Evolutionary conservation across 1,284 basidiomycete genomes (phyloP).

Genomic region (Peniophora sp.): DNA sequence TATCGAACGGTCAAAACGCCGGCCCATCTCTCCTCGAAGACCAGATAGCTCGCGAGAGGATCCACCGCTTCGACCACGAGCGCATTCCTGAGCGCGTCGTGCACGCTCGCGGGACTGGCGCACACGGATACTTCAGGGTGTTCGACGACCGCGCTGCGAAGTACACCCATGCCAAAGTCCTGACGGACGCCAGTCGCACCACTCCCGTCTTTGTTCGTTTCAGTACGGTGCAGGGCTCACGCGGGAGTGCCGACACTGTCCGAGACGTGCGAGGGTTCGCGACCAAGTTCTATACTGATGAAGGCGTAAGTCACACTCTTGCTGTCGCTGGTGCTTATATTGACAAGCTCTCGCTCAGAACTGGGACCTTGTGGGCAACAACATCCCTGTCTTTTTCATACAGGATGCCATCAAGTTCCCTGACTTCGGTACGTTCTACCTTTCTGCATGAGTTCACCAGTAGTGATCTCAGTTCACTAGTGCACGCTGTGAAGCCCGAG

Average conservation of each 20-base stretch:
- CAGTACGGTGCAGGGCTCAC: constrained; percentile 72
- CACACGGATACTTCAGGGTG: constrained; percentile 75
- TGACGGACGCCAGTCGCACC: constrained; percentile 62
- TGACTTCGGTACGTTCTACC: constrained; percentile 35
- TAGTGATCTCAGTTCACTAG: constrained; percentile 6
- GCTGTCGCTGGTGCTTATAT: background rate
- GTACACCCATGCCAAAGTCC: constrained; percentile 57
- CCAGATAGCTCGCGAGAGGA: constrained; percentile 62
- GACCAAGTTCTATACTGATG: constrained; percentile 70
- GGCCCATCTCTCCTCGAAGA: constrained; percentile 62
- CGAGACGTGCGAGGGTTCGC: constrained; percentile 85
- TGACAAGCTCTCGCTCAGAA: constrained; percentile 26
- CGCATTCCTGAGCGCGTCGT: constrained; percentile 57
- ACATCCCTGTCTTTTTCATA: constrained; percentile 81
- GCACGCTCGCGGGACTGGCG: constrained; percentile 75
- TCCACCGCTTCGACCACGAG: constrained; percentile 76
- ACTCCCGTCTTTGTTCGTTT: constrained; percentile 78
- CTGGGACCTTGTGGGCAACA: constrained; percentile 78
- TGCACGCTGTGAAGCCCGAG: constrained; percentile 77
- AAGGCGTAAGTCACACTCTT: constrained; percentile 29
- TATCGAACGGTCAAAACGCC: constrained; percentile 29
- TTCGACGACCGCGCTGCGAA: constrained; percentile 52
- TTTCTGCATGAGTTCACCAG: too few relatives aligned
- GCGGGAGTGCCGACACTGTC: constrained; percentile 72
- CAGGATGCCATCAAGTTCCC: constrained; percentile 81